phyloP scores from a whole-genome alignment of 2,329 filamentous ascomycete genomes.

The Cryphonectria naterciae region DNA sequence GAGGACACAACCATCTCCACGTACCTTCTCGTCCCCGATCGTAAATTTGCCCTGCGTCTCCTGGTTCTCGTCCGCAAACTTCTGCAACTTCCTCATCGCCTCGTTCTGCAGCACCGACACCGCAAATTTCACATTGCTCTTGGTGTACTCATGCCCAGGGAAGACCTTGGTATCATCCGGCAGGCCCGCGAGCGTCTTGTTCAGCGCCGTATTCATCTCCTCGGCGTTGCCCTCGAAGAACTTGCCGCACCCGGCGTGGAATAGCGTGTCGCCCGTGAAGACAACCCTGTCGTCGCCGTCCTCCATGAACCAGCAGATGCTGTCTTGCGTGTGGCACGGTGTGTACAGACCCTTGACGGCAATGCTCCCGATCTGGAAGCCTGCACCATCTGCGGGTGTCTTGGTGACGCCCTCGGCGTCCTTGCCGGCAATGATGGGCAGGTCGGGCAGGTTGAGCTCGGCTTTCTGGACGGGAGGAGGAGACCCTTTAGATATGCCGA shows the following conservation, averaged over 20 bases:
- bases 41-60: constrained; percentile 96
- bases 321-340: constrained; percentile 97
- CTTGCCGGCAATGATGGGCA: constrained; percentile 85
- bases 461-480: constrained; percentile 35
- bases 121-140: constrained; percentile 89
- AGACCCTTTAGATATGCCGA: background rate
- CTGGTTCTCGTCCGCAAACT: constrained; percentile 77
- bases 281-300: constrained; percentile 77
- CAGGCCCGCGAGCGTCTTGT: constrained; percentile 77
- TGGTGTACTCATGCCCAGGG: constrained; percentile 98
- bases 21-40: constrained; percentile 93
- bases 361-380: constrained; percentile 83
- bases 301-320: constrained; percentile 92
- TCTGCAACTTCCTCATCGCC: constrained; percentile 74
- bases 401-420: constrained; percentile 80
- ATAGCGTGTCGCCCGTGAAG: constrained; percentile 95
- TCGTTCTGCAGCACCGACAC: constrained; percentile 75
- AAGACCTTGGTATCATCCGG: constrained; percentile 93
- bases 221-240: constrained; percentile 92
- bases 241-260: constrained; percentile 90
- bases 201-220: constrained; percentile 93
- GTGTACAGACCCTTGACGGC: constrained; percentile 88
- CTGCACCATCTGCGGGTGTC: constrained; percentile 75
- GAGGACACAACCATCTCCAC: constrained; percentile 23
- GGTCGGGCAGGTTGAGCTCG: constrained; percentile 58